phyloP scores from a whole-genome alignment of 2,329 filamentous ascomycete genomes.

The Passalora sequoiae region DNA sequence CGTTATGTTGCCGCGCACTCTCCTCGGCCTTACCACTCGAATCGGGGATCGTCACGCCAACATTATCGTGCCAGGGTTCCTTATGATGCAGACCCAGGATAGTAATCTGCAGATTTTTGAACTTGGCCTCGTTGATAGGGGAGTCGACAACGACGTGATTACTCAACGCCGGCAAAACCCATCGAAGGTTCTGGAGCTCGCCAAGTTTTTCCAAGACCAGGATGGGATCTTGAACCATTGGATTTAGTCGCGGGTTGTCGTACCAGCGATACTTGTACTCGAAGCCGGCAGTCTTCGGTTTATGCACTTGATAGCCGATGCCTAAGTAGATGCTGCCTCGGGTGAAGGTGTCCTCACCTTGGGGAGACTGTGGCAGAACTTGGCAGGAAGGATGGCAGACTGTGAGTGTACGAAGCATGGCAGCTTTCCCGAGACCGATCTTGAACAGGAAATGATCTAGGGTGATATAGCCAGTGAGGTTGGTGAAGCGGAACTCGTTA shows the following conservation, averaged over 20 bases:
- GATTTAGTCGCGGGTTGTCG: not conserved
- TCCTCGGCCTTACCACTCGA: too few species aligned
- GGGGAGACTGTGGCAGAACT: not conserved
- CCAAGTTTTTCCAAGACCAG: slow-evolving; percentile 3
- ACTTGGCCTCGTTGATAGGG: not conserved
- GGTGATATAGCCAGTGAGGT: slow-evolving; percentile 11
- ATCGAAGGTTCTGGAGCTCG: not conserved
- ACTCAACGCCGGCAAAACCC: not conserved
- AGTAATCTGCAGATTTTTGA: not conserved
- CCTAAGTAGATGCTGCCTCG: not conserved
- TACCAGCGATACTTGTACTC: not conserved
- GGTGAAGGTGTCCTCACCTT: not conserved
- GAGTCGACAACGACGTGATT: not conserved
- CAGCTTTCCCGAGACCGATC: slow-evolving; percentile 6
- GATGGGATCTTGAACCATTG: not conserved
- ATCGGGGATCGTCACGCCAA: too few species aligned
- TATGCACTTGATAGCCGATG: not conserved
- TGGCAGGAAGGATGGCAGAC: slow-evolving; percentile 4
- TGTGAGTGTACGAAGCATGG: slow-evolving; percentile 6
- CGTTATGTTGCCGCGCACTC: too few species aligned
- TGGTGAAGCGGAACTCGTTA: slow-evolving; percentile 39
- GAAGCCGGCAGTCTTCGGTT: not conserved
- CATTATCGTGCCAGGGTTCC: too few species aligned
- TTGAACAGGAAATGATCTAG: slow-evolving; percentile 5
- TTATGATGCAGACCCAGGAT: not conserved